phyloP scores from a whole-genome alignment of 768 basidiomycete genomes.

The Pulveroboletus ravenelii region DNA sequence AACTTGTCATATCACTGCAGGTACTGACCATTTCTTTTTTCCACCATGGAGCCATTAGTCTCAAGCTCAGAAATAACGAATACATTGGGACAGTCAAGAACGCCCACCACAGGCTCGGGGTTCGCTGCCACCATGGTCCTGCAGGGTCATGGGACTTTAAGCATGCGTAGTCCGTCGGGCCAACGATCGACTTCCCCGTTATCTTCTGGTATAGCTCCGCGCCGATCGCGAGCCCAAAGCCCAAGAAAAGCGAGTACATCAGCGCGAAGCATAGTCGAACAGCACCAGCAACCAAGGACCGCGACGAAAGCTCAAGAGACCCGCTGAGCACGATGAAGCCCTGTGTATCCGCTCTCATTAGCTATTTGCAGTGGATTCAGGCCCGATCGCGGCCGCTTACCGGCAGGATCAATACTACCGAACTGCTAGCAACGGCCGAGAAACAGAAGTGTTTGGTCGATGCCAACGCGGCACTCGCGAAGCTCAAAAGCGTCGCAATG shows the following conservation, averaged over 20 bases:
- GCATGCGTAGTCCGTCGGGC: constrained; percentile 60
- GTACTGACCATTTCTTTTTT: constrained; percentile 50
- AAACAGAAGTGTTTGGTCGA: constrained; percentile 71
- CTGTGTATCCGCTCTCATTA: constrained; percentile 17
- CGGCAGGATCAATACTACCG: constrained; percentile 77
- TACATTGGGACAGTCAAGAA: constrained; percentile 71
- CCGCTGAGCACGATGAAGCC: constrained; percentile 71
- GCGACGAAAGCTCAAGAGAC: constrained; percentile 71
- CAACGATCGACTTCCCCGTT: constrained; percentile 41
- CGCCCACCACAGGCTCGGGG: constrained; percentile 70
- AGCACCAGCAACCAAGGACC: constrained; percentile 80
- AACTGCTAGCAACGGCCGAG: constrained; percentile 70
- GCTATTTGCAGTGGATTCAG: neutral
- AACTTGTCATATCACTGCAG: neutral
- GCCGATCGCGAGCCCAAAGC: constrained; percentile 81
- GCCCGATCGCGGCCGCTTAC: constrained; percentile 33
- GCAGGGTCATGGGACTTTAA: constrained; percentile 45
- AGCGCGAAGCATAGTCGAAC: constrained; percentile 78
- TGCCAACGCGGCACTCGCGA: constrained; percentile 71
- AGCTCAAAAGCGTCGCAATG: constrained; percentile 74
- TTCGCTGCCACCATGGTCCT: constrained; percentile 71
- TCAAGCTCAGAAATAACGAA: constrained; percentile 60
- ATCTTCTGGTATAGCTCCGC: constrained; percentile 62
- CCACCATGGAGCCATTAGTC: constrained; percentile 57
- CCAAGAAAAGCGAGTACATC: constrained; percentile 72